Evolutionary conservation across 306 rosid species (phyloP).

Genomic region (Cicer yamashitae): DNA sequence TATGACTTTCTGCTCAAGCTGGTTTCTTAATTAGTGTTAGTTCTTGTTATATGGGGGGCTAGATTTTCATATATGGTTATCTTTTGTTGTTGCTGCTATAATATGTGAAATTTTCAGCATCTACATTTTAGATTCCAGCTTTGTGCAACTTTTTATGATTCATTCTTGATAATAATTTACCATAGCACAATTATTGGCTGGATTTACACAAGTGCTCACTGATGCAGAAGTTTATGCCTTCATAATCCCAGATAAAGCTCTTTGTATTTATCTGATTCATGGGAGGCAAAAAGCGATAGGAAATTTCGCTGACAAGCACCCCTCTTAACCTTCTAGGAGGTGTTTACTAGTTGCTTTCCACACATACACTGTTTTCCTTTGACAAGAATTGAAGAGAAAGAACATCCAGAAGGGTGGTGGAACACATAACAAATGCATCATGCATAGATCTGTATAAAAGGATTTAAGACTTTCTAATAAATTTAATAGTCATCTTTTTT

Average conservation of each 20-base stretch:
- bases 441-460: background rate
- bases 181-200: constrained; percentile 33
- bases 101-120: constrained; percentile 4
- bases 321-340: constrained; percentile 43
- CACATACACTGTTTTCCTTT: constrained; percentile 34
- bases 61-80: constrained; percentile 9
- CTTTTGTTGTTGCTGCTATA: constrained; percentile 30
- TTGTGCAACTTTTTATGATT: constrained; percentile 18
- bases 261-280: constrained; percentile 57
- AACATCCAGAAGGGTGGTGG: background rate
- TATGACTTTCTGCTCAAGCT: constrained; percentile 8
- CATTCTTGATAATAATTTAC: constrained; percentile 23
- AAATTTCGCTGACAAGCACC: constrained; percentile 46
- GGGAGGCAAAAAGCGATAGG: constrained; percentile 50
- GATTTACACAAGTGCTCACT: constrained; percentile 2
- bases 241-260: constrained; percentile 57
- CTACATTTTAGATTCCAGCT: constrained; percentile 16
- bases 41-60: constrained; percentile 1
- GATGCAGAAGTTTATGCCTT: constrained; percentile 45
- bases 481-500: background rate
- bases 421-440: constrained; percentile 3
- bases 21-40: constrained; percentile 29
- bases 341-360: constrained; percentile 54
- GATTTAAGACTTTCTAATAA: constrained; percentile 16
- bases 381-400: constrained; percentile 14